Evolutionary conservation across 108 stramenopile genomes (phyloP), one percentile per base, ranked within the genome.

Genomic region (Cyclotella baltica): DNA sequence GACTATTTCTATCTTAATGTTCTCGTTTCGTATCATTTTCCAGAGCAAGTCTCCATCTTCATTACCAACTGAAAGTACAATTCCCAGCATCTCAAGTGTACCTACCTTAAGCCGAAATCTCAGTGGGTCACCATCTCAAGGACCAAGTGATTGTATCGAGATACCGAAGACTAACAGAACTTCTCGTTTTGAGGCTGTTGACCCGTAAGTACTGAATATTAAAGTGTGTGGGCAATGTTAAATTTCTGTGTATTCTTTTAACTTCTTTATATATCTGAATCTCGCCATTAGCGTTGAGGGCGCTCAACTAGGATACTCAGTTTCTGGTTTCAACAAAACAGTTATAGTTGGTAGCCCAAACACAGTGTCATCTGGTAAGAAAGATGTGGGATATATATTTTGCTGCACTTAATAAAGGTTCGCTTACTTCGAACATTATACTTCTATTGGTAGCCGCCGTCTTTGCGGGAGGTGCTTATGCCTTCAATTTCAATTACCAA

Each of bases 401-500:
- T n/a, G n/a, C n/a, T n/a, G n/a, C n/a, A n/a, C n/a, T n/a, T n/a
- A n/a, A n/a, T n/a, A n/a, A n/a, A n/a, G n/a, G n/a, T n/a, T n/a
- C n/a, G n/a, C n/a, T n/a, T n/a, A n/a, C n/a, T n/a, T n/a, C n/a
- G n/a, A n/a, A n/a, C n/a, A n/a, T n/a, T n/a, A 22, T 38, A n/a
- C 2, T 63, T 36, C 4, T 4, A 11, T 67, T 50, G 34, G 8
- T 47, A 67, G 65, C 65, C 15, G 22, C 65, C 23, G 30, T 67
- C 29, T 50, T 28, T 67, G 43, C 65, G 3, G 68, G 68, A 10
- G 68, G 22, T 36, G 51, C 68, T 4, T 69, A 69, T 27, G 38
- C 55, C 20, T 69, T 36, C 25, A 35, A 53, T n/a, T 69, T 56
- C 69, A 52, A 70, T 11, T 35, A 56, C 56, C n/a, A n/a, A n/a